Base-by-base conservation (phyloP, 1,284 basidiomycete species). In the Rhodotorula sp. region DNA sequence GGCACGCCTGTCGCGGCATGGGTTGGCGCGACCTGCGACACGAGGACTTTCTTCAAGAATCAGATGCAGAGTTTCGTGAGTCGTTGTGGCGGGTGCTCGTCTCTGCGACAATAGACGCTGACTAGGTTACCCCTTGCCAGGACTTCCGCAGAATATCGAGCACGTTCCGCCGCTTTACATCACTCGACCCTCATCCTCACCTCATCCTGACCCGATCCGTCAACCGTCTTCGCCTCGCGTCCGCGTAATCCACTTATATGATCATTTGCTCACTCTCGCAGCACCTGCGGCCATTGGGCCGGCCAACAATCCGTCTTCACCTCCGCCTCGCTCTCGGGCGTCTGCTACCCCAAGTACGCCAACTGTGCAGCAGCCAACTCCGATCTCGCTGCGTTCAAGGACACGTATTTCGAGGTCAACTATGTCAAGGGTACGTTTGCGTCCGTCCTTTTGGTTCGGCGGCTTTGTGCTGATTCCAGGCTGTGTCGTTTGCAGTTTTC, bases 401-500 rank as follows among this genome's bases (percentile, higher is more conserved):
- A 64, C 17, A 62, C 67, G 47, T 68, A 68, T 46, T 68, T 68
- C 47, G 67, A 68, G 46, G 24, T 68, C 57, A 64, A 68, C 52
- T 60, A 55, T 27, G 53, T 68, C 67, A 64, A 68, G 53, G 62
- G 66, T 67, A 24, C 30, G 66, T 34, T 15, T 44, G 4, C 9
- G 13, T 4, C 11, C 39, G 39, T 15, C 19, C 39, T 10, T 44
- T 44, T 44, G 39, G 39, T 15, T 6, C 39, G 39, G 39, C 11
- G 9, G 19, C 13, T 10, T 44, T 44, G 3, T 10, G 39, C 39
- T 44, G 39, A 44, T 17, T 10, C n/a, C 11, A 44, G 39, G 39
- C 19, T 44, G 39, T 10, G 39, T 44, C 19, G 39, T 44, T 44
- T 17, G 39, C 39, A 44, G 39, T 44, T 17, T 44, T 44, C 13